phyloP scores from a whole-genome alignment of 208 protist species.

The Acanthamoeba lenticulata region DNA sequence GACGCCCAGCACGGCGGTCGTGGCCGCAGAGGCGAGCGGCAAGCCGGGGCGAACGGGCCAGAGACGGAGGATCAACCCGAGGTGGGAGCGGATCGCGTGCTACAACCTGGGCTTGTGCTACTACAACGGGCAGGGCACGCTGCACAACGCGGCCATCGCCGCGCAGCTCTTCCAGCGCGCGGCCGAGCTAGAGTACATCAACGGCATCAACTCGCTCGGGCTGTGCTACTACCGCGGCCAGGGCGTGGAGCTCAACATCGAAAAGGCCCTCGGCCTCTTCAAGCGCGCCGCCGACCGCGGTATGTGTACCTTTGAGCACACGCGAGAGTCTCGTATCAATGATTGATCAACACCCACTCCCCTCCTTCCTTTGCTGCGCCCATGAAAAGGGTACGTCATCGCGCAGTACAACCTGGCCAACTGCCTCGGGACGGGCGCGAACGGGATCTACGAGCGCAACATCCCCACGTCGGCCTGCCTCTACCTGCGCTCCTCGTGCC shows the following conservation, averaged over 20 bases:
- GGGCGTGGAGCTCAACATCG: background rate
- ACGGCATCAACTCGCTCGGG: conserved; percentile 6
- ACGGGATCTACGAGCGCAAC: background rate
- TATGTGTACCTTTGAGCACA: too few species aligned
- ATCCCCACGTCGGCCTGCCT: background rate
- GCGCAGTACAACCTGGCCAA: conserved; percentile 38
- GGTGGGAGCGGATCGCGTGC: background rate
- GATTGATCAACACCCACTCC: too few species aligned
- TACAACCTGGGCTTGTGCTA: conserved; percentile 15
- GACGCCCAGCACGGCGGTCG: background rate
- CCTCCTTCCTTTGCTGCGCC: background rate
- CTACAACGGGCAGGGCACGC: background rate
- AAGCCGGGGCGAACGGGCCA: background rate
- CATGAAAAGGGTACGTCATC: conserved; percentile 18
- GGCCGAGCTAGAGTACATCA: background rate
- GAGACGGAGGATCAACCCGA: background rate
- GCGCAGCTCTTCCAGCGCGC: conserved; percentile 9
- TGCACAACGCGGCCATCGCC: background rate
- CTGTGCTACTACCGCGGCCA: conserved; percentile 31
- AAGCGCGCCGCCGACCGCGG: background rate
- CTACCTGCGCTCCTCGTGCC: background rate
- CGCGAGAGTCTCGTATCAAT: too few species aligned
- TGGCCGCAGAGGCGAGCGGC: background rate
- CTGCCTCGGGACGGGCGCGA: background rate
- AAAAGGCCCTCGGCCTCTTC: conserved; percentile 7